A percentile compares a stretch with the other conserved stretches of the same genome.
These are phyloP conservation scores for Triticum monococcum DNA, from an alignment of 176 grass and related monocot genomes.

Conservation along the genomic window DNA sequence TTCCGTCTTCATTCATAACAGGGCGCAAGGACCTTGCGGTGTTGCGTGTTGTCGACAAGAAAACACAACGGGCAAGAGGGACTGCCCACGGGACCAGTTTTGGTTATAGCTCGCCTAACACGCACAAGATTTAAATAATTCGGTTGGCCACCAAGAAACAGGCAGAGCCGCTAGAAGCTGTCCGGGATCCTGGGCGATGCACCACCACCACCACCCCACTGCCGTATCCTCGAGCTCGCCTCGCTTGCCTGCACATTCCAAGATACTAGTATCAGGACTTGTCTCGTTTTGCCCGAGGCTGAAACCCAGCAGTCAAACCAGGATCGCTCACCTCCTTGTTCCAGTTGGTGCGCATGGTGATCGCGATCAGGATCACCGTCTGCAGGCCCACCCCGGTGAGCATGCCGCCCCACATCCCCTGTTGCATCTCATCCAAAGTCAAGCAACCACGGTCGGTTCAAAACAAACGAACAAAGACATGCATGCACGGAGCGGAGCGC, in stretches of 20 bases:
- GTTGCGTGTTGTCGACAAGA: too few relatives aligned
- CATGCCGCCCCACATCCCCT: slow-evolving; percentile 95
- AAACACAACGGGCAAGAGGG: too few relatives aligned
- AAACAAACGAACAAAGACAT: too few relatives aligned
- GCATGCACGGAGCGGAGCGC: too few relatives aligned
- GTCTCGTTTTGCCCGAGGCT: neutral
- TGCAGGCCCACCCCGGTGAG: slow-evolving; percentile 76
- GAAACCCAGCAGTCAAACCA: neutral
- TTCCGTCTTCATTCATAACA: too few relatives aligned
- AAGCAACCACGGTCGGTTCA: neutral
- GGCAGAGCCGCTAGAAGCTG: too few relatives aligned
- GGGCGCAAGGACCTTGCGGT: too few relatives aligned
- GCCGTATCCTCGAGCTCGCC: slow-evolving; percentile 53
- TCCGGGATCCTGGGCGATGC: slow-evolving; percentile 12
- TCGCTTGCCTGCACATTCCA: slow-evolving; percentile 38
- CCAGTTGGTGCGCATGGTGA: slow-evolving; percentile 77
- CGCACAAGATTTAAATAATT: too few relatives aligned
- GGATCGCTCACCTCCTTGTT: slow-evolving; percentile 45
- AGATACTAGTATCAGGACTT: neutral
- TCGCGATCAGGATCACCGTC: slow-evolving; percentile 52
- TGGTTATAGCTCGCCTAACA: too few relatives aligned
- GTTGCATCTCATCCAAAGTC: neutral
- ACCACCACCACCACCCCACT: slow-evolving; percentile 51
- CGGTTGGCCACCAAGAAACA: too few relatives aligned
- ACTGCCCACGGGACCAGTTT: too few relatives aligned